Percentiles rank a stretch among this genome's conserved stretches.
phyloP scores from a whole-genome alignment of 208 protist genomes.

The Acanthamoeba pearcei region DNA sequence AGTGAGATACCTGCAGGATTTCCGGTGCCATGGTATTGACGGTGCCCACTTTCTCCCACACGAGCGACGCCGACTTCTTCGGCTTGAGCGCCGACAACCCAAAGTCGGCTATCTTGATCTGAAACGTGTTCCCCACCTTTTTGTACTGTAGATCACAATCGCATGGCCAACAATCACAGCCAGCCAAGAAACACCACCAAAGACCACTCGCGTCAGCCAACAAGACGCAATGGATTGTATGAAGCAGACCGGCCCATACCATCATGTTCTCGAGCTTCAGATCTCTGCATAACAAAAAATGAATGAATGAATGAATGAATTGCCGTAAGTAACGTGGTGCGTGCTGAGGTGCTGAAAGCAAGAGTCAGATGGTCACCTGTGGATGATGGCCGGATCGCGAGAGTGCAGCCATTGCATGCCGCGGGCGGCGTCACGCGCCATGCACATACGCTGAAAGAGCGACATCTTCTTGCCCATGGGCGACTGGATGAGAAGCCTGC shows the following conservation, averaged over 20 bases:
- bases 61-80: constrained; percentile 52
- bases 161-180: neutral
- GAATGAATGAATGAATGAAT: too few species aligned
- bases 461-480: constrained; percentile 72
- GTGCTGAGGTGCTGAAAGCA: neutral
- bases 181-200: neutral
- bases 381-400: constrained; percentile 62
- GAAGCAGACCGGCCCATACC: neutral
- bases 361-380: neutral
- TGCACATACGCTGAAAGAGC: constrained; percentile 50
- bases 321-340: neutral
- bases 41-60: constrained; percentile 66
- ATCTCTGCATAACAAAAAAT: neutral
- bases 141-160: constrained; percentile 34
- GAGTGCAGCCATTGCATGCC: constrained; percentile 72
- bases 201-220: neutral
- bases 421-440: constrained; percentile 38
- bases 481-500: constrained; percentile 58
- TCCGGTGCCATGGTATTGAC: constrained; percentile 65
- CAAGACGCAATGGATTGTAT: too few species aligned
- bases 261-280: constrained; percentile 71
- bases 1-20: neutral
- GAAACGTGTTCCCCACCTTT: constrained; percentile 36
- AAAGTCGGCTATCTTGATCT: constrained; percentile 71
- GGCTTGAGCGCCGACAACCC: constrained; percentile 69